These are phyloP conservation scores for Penicillium bialowiezense DNA, from an alignment of 495 filamentous ascomycete genomes.

Conservation along the genomic window DNA sequence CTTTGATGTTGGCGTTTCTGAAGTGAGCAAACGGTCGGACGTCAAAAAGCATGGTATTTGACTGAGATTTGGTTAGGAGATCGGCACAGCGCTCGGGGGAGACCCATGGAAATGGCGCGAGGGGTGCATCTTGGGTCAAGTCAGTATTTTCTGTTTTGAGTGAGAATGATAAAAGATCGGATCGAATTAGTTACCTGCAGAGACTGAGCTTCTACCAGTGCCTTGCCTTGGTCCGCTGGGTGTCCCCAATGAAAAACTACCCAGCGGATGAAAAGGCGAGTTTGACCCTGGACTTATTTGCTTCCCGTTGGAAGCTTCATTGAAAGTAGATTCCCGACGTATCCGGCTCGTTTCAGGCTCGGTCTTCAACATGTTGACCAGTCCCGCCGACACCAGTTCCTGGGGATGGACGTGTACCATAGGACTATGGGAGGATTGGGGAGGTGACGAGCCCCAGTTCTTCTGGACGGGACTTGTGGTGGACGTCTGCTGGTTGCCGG, in stretches of 20 bases:
- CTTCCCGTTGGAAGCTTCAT: constrained; percentile 12
- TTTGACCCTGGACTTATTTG: constrained; percentile 7
- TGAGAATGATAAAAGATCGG: not conserved
- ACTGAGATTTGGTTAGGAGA: constrained; percentile 54
- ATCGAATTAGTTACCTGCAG: constrained; percentile 4
- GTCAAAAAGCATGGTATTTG: constrained; percentile 75
- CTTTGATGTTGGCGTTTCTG: constrained; percentile 66
- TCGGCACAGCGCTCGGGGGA: constrained; percentile 62
- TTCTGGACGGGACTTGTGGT: constrained; percentile 52
- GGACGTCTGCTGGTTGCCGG: constrained; percentile 58
- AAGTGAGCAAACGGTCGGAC: constrained; percentile 84
- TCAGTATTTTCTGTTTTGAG: too few species aligned
- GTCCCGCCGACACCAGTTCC: constrained; percentile 74
- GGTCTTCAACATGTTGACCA: constrained; percentile 50
- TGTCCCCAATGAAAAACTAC: not conserved
- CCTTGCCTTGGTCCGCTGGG: not conserved
- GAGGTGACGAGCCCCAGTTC: constrained; percentile 71
- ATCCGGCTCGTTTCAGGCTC: constrained; percentile 24
- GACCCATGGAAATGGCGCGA: constrained; percentile 46
- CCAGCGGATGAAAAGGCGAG: not conserved
- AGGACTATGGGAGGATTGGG: constrained; percentile 66
- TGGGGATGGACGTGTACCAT: constrained; percentile 66
- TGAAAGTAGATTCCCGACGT: constrained; percentile 19
- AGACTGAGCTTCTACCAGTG: not conserved
- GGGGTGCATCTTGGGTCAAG: not conserved